Base-by-base conservation (phyloP, 73 alveolate genomes). In the Paramecium tetraurelia region DNA sequence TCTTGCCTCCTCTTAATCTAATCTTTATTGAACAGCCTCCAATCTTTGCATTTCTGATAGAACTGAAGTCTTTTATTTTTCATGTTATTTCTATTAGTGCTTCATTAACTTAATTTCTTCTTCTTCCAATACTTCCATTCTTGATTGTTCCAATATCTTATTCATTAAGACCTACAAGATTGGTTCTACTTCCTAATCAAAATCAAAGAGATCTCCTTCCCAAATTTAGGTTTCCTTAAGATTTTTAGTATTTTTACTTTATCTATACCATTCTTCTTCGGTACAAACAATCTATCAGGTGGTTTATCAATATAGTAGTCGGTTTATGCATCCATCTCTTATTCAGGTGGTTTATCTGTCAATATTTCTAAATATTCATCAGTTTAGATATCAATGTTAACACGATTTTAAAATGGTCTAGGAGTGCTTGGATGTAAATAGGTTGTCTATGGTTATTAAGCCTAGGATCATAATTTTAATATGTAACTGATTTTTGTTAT, bases 41-140 rank as follows among this genome's bases (percentile, higher is more conserved):
- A 96, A 89, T 88, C 98, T 92, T 92, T 97, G 96, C 85, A 96
- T 97, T 86, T 96, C 98, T 58, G 96, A 94, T 22, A 97, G 89
- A 93, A 96, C 99, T 43, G 98, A 95, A 59, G 97, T 95, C 93
- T 98, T 95, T n/a, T 94, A 93, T 94, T 94, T 92, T 59, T 96
- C 96, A 92, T 96, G 96, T 58, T 95, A 96, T 89, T 97, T 96
- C 96, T 96, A 94, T 94, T 97, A 98, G 59, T 93, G 95, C 92
- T 95, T 96, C 98, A 97, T 97, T 33, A 80, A 92, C 84, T 94
- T 96, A n/a, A 96, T 95, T 93, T 97, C 99, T 88, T 96, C 99
- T 76, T 97, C 99, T 89, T 97, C 99, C 11, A 97, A 94, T 41
- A 97, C 99, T 92, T 97, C 99, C 99, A 97, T 97, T 86, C 99